Evolutionary conservation across 352 stramenopile species (phyloP), one percentile per base, ranked within the genome.

Genomic region (Globisporangium uncinulatum): DNA sequence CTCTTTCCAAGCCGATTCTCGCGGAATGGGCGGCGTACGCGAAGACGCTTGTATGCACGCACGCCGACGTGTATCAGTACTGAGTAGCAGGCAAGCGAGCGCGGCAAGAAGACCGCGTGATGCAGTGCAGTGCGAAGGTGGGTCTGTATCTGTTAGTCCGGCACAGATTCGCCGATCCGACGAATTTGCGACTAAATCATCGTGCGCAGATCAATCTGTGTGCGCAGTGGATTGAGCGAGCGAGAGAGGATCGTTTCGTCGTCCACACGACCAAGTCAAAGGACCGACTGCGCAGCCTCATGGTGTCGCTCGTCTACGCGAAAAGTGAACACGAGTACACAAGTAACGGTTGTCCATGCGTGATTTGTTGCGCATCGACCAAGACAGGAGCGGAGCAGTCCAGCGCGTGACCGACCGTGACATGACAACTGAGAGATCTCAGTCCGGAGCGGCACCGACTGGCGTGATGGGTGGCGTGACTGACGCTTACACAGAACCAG

Each of bases 261-360:
- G 37, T 43, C 4, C 4, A 43, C 37, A 1, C 2, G 37, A 15
- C 6, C 37, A 5, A 43, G 10, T 15, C 10, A 4, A 66, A 69
- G 11, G 44, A 69, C 3, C 57, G 58, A 14, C 15, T 73, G 14
- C 15, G 54, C 7, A 48, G 54, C 10, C 21, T 61, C 0, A 14
- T 60, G 14, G 62, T 50, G 21, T 36, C 64, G 3, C 6, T 62
- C 11, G 61, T 62, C 14, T 70, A 71, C 21, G 52, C 62, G 6
- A 58, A 42, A 19, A 64, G 57, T 20, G 1, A n/a, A 15, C 37
- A 4, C 7, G 44, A 66, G 42, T 66, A 54, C 9, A 0, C 11
- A 56, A 47, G 14, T 15, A 58, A 14, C 51, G 57, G 4, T 15
- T 39, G 11, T 71, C 63, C 48, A 48, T 57, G 43, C 48, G 48